Evolutionary conservation across 805 yeast genomes (phyloP).

Genomic region (Maudiozyma pseudohumilis): DNA sequence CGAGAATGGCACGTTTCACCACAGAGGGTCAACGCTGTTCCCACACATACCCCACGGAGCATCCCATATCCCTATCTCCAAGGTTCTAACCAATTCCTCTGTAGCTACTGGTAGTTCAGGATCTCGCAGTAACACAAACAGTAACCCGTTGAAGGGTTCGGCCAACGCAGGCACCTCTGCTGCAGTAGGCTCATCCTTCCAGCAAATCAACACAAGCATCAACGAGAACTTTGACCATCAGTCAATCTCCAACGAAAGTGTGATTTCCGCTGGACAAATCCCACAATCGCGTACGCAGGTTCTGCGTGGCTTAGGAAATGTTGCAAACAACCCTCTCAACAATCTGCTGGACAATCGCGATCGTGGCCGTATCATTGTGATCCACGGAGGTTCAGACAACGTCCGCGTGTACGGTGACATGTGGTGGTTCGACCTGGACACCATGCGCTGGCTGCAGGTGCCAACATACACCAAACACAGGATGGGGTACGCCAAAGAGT

Average conservation of each 20-base stretch:
- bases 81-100: not conserved
- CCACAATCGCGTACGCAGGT: too few relatives aligned
- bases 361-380: constrained; percentile 16
- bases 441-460: constrained; percentile 33
- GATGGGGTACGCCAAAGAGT: constrained; percentile 4
- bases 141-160: not conserved
- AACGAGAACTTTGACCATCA: too few relatives aligned
- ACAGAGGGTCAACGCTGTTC: constrained; percentile 13
- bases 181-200: not conserved
- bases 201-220: not conserved
- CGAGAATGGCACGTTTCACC: too few relatives aligned
- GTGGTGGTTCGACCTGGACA: constrained; percentile 41
- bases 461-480: constrained; percentile 11
- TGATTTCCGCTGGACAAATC: not conserved
- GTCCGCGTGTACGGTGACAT: constrained; percentile 35
- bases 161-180: not conserved
- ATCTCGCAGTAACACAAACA: not conserved
- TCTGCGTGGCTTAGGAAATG: too few relatives aligned
- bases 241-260: not conserved
- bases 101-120: not conserved
- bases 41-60: constrained; percentile 13
- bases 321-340: too few relatives aligned
- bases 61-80: constrained; percentile 3
- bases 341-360: too few relatives aligned
- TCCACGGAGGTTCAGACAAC: constrained; percentile 34